Conservation (phyloP, 306 rosid genomes). For the Quercus engelmannii region DNA sequence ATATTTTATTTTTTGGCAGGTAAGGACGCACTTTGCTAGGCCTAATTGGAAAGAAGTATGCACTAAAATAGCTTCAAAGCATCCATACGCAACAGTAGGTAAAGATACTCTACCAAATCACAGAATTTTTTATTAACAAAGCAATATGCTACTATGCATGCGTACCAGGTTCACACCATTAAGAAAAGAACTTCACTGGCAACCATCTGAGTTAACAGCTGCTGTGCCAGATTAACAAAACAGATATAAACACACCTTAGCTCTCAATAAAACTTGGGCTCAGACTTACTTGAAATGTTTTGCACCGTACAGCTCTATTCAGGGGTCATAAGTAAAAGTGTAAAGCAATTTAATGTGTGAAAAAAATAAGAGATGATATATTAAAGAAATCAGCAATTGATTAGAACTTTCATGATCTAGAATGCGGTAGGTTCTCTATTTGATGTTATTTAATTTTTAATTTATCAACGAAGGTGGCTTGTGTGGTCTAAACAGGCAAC, state of each 20-base stretch:
- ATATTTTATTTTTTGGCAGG: constrained; percentile 42
- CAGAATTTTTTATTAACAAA: background rate
- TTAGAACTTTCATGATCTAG: background rate
- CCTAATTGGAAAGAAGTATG: constrained; percentile 93
- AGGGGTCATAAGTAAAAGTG: background rate
- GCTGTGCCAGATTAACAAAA: background rate
- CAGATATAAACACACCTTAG: background rate
- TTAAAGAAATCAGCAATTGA: background rate
- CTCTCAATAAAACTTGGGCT: background rate
- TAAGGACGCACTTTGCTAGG: constrained; percentile 90
- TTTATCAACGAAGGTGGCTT: background rate
- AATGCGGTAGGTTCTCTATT: background rate
- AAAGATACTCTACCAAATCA: constrained; percentile 28
- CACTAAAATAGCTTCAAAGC: constrained; percentile 76
- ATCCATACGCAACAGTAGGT: constrained; percentile 83
- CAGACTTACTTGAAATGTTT: background rate
- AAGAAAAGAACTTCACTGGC: background rate
- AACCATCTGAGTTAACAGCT: background rate
- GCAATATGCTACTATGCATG: background rate
- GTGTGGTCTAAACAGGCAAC: background rate
- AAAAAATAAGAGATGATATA: background rate
- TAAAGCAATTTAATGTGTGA: background rate
- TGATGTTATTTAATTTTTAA: background rate
- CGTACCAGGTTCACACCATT: background rate
- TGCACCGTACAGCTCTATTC: background rate